Base-by-base conservation (phyloP, 75 land plant genomes). In the Cupressus sempervirens region DNA sequence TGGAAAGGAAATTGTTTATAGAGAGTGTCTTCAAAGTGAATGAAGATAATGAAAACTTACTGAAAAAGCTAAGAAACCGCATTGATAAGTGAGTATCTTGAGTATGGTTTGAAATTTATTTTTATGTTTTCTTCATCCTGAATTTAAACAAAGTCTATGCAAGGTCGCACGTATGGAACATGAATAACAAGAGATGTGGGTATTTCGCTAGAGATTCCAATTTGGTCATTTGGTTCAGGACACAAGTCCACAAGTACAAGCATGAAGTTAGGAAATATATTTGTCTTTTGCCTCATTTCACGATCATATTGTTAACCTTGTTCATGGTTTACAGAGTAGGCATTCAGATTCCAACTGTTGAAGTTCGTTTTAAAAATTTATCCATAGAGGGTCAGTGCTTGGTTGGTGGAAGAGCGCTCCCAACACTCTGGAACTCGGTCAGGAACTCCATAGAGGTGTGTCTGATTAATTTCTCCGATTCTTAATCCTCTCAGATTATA, bases 21-120 rank as follows among this genome's bases (percentile, higher is more conserved):
- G 93, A 94, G 34, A 91, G 93, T 75, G 89, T 94, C 15, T 84
- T 97, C 16, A 90, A 92, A 72, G 85, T 90, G 65, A 91, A 90
- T 15, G 97, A 94, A 18, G 97, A 95, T 83, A 95, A 97, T 86
- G 97, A 92, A 86, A 89, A 88, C 76, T 91, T 97, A 76, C 84
- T 97, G 83, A 34, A 80, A n/a, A 91, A 90, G 74, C 91, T 97
- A 62, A 90, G 85, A 86, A 85, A 90, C 11, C 90, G 99, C 2
- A 85, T 97, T 53, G 91, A 94, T 3, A 82, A 93, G 80, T 75
- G 53, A 50, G 53, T 12, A 56, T 56, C 26, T 20, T 26, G 20
- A 56, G 20, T 18, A 18, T 56, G 62, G 26, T 56, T 56, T 56
- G 23, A 4, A n/a, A n/a, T n/a, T n/a, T n/a, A n/a, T 16, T 56